These are phyloP conservation scores for Phtheirospermum japonicum DNA, from an alignment of 257 asterid genomes.

Conservation along the genomic window DNA sequence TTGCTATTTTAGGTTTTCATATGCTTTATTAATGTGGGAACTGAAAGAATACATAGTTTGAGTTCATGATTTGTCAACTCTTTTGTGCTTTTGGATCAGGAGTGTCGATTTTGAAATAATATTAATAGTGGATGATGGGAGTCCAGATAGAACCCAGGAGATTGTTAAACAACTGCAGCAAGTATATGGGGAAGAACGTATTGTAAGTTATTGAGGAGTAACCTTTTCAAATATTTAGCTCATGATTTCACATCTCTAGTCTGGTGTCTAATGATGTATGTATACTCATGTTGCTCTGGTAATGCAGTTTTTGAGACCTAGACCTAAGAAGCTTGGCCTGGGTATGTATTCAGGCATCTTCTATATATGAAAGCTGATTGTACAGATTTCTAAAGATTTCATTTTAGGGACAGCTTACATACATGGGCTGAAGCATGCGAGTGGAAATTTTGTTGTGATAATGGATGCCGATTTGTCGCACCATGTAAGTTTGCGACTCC, in stretches of 20 bases:
- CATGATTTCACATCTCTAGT: neutral
- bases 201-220: conserved; percentile 48
- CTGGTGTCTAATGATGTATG: conserved; percentile 2
- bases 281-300: conserved; percentile 29
- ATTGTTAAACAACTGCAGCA: conserved; percentile 80
- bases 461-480: conserved; percentile 99
- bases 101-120: conserved; percentile 82
- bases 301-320: conserved; percentile 81
- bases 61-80: conserved; percentile 9
- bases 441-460: conserved; percentile 85
- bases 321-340: conserved; percentile 88
- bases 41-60: conserved; percentile 5
- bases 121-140: conserved; percentile 97
- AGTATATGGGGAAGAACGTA: conserved; percentile 85
- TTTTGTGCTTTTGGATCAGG: conserved; percentile 44
- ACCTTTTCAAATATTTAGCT: conserved; percentile 15
- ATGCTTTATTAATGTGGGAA: neutral
- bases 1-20: neutral
- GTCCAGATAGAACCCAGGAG: conserved; percentile 99
- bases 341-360: conserved; percentile 46
- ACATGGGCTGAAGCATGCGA: conserved; percentile 88
- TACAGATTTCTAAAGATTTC: conserved; percentile 28
- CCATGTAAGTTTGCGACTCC: conserved; percentile 61
- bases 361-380: conserved; percentile 9
- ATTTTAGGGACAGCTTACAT: conserved; percentile 89